Evolutionary conservation across 768 basidiomycete species (phyloP).

Genomic region (Fomitopsis serialis): DNA sequence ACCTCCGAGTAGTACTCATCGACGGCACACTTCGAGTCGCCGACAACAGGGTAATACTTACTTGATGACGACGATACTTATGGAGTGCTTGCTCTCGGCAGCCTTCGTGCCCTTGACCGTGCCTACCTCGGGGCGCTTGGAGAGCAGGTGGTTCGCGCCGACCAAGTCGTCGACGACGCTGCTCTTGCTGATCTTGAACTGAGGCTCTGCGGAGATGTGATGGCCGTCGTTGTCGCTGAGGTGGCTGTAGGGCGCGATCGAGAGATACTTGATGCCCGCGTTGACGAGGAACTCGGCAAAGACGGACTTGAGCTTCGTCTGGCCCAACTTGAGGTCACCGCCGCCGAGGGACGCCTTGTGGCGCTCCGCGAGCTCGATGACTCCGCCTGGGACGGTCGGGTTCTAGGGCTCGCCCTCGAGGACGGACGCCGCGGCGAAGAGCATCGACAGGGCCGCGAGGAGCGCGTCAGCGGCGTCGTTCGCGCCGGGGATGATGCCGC

Average conservation of each 20-base stretch:
- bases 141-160: conserved; percentile 80
- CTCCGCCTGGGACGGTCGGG: conserved; percentile 96
- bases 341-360: conserved; percentile 91
- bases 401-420: conserved; percentile 98
- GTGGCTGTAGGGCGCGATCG: conserved; percentile 97
- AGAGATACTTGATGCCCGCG: conserved; percentile 95
- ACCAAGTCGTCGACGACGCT: conserved; percentile 99
- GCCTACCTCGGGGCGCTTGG: conserved; percentile 71
- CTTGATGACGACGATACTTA: conserved; percentile 96
- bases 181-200: conserved; percentile 97
- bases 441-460: conserved; percentile 72
- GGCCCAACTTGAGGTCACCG: conserved; percentile 96
- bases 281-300: conserved; percentile 98
- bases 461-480: conserved; percentile 93
- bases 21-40: conserved; percentile 98
- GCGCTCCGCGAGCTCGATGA: conserved; percentile 87
- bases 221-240: conserved; percentile 97
- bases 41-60: conserved; percentile 94
- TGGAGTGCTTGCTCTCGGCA: conserved; percentile 92
- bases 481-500: conserved; percentile 88
- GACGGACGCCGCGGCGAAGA: conserved; percentile 92
- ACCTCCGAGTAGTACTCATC: conserved; percentile 99
- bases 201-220: conserved; percentile 83
- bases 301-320: conserved; percentile 96
- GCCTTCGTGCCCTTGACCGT: conserved; percentile 41